Evolutionary conservation across 371 early-diverging fungal genomes (phyloP).

Genomic region (Rhizopus microsporus): DNA sequence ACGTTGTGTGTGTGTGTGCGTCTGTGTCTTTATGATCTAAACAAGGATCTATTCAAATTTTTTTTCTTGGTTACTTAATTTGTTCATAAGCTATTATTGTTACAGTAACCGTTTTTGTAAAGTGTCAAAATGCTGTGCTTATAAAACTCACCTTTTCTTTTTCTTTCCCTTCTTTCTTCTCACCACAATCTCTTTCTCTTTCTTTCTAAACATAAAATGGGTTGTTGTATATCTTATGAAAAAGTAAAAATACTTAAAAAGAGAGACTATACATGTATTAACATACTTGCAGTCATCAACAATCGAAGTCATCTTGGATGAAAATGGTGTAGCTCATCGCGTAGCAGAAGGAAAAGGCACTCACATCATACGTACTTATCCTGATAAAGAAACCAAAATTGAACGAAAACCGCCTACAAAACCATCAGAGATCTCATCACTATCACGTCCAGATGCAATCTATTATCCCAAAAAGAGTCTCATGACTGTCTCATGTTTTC

Average conservation of each 20-base stretch:
- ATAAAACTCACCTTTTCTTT: neutral
- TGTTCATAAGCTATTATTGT: neutral
- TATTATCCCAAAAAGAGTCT: constrained; percentile 8
- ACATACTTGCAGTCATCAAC: constrained; percentile 25
- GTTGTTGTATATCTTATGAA: constrained; percentile 24
- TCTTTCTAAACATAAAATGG: constrained; percentile 10
- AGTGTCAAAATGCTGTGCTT: constrained; percentile 4
- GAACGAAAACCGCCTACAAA: constrained; percentile 10
- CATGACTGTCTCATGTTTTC: constrained; percentile 9
- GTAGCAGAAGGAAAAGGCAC: constrained; percentile 45
- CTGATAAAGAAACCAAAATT: constrained; percentile 20
- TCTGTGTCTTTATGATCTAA: too few relatives aligned
- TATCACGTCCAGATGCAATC: constrained; percentile 11
- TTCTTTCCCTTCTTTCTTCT: neutral
- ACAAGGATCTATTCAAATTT: too few relatives aligned
- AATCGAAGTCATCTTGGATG: constrained; percentile 43
- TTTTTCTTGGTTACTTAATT: neutral
- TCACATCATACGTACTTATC: constrained; percentile 32
- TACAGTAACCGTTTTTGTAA: constrained; percentile 1
- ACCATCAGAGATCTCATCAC: constrained; percentile 17
- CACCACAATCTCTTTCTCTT: neutral
- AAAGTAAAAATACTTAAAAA: constrained; percentile 7
- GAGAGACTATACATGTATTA: neutral
- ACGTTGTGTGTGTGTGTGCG: too few relatives aligned
- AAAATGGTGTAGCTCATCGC: constrained; percentile 38